Conservation (phyloP, 2,329 filamentous ascomycete genomes). For the Phaeoacremonium minimum region DNA sequence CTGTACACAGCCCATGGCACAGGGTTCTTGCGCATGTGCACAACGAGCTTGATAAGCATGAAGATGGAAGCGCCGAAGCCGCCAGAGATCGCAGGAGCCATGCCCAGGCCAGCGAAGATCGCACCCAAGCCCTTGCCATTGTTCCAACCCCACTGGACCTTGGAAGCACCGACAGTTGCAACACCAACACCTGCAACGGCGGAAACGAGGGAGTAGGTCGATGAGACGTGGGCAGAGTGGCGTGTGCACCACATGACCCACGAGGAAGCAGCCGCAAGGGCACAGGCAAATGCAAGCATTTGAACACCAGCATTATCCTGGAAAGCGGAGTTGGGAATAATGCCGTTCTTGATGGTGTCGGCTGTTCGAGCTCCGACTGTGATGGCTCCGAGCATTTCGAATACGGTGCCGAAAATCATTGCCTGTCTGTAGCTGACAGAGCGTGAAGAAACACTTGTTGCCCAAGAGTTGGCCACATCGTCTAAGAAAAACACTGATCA, state of each 20-base stretch:
- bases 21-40: slow-evolving; percentile 68
- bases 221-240: slow-evolving; percentile 69
- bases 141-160: slow-evolving; percentile 69
- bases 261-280: slow-evolving; percentile 58
- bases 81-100: slow-evolving; percentile 66
- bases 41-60: slow-evolving; percentile 37
- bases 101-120: slow-evolving; percentile 66
- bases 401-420: slow-evolving; percentile 61
- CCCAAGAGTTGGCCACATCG: slow-evolving; percentile 83
- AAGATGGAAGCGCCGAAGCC: slow-evolving; percentile 31
- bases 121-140: slow-evolving; percentile 64
- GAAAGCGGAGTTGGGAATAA: slow-evolving; percentile 60
- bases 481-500: too few relatives aligned
- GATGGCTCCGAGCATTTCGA: slow-evolving; percentile 65
- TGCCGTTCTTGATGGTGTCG: slow-evolving; percentile 76
- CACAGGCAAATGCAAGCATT: slow-evolving; percentile 63
- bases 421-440: slow-evolving; percentile 68
- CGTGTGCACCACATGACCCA: slow-evolving; percentile 82
- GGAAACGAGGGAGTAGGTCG: slow-evolving; percentile 68
- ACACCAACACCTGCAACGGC: slow-evolving; percentile 67
- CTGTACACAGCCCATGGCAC: slow-evolving; percentile 69
- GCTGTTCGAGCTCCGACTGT: slow-evolving; percentile 66
- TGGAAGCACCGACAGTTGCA: slow-evolving; percentile 55
- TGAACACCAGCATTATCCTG: slow-evolving; percentile 58
- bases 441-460: slow-evolving; percentile 75